These are phyloP conservation scores for Saturnispora diversa DNA, from an alignment of 805 yeast species.

Conservation along the genomic window DNA sequence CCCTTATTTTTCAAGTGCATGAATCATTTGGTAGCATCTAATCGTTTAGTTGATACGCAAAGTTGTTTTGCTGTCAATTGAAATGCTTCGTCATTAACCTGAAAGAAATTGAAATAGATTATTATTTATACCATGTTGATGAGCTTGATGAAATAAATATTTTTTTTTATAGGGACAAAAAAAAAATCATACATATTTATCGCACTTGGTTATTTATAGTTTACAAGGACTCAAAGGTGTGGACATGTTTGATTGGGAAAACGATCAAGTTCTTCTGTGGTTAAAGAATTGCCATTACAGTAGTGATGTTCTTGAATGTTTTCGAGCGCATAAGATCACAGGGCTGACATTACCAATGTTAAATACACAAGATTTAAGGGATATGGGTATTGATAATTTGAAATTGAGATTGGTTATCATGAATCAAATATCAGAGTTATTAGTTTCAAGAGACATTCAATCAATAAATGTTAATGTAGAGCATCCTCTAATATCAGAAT, in stretches of 20 bases:
- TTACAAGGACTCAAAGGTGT: constrained; percentile 36
- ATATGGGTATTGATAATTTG: constrained; percentile 53
- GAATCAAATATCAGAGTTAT: constrained; percentile 48
- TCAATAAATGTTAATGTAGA: constrained; percentile 15
- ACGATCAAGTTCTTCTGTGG: constrained; percentile 28
- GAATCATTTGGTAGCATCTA: too few relatives aligned
- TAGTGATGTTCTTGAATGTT: constrained; percentile 26
- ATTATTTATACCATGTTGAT: too few relatives aligned
- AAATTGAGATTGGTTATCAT: constrained; percentile 54
- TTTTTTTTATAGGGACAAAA: too few relatives aligned
- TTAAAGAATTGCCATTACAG: constrained; percentile 21
- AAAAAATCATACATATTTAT: too few relatives aligned
- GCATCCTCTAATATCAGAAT: constrained; percentile 22
- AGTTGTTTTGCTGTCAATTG: too few relatives aligned
- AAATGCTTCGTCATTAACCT: too few relatives aligned
- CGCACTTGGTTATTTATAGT: constrained; percentile 40
- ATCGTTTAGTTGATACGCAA: too few relatives aligned
- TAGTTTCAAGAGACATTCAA: constrained; percentile 28
- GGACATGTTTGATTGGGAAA: constrained; percentile 24
- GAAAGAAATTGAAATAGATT: too few relatives aligned
- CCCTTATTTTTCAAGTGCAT: too few relatives aligned
- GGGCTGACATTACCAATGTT: constrained; percentile 68
- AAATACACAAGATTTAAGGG: constrained; percentile 61
- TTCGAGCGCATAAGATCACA: constrained; percentile 53
- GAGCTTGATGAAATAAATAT: too few relatives aligned